Conservation (phyloP, 2,329 filamentous ascomycete species). For the Cladosporium sp. region DNA sequence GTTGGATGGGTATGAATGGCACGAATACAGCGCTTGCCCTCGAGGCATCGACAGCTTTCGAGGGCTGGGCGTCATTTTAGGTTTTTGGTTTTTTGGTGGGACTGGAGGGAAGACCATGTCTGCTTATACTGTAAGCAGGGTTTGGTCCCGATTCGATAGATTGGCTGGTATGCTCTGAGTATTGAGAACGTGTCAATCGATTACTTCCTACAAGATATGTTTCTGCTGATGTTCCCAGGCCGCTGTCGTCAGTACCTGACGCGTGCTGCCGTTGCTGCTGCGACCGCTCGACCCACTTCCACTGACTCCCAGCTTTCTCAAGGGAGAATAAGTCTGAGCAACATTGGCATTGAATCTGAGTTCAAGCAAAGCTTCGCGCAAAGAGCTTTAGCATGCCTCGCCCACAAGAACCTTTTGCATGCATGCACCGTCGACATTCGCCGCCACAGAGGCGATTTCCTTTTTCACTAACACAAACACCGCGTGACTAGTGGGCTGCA, state of each 20-base stretch:
- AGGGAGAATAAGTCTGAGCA: background rate
- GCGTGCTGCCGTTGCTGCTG: background rate
- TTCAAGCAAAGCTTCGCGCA: background rate
- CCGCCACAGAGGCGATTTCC: background rate
- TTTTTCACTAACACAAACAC: background rate
- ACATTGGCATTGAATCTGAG: background rate
- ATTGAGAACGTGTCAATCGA: background rate
- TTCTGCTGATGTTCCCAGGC: background rate
- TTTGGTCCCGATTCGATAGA: background rate
- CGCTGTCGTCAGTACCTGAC: background rate
- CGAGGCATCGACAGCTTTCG: background rate
- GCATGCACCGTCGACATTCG: background rate
- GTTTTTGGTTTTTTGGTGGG: background rate
- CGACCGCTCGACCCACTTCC: background rate
- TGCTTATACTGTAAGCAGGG: background rate
- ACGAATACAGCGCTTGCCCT: background rate
- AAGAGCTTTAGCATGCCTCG: background rate
- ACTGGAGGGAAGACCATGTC: background rate
- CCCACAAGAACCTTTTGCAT: background rate
- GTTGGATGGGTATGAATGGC: constrained; percentile 10
- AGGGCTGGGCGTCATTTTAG: background rate
- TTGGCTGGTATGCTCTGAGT: background rate
- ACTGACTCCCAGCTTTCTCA: background rate
- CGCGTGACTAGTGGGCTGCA: background rate
- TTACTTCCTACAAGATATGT: background rate